These are phyloP conservation scores for Dictyostelium intermedium DNA, from an alignment of 78 protist species.

Conservation along the genomic window DNA sequence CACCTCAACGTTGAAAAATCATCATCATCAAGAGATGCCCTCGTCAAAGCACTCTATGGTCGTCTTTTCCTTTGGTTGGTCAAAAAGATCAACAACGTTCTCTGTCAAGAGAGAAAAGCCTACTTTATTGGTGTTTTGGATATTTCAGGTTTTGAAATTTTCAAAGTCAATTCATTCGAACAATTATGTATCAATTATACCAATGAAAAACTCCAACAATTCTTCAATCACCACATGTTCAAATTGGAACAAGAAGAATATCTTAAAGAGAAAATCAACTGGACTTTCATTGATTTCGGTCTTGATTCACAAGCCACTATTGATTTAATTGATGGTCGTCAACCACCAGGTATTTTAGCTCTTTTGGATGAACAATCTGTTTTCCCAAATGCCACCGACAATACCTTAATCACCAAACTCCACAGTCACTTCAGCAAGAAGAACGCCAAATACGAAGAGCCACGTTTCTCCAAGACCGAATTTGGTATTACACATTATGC, in stretches of 20 bases:
- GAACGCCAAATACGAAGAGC: conserved; percentile 82
- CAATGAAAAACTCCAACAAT: conserved; percentile 98
- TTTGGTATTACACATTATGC: conserved; percentile 88
- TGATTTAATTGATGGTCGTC: conserved; percentile 91
- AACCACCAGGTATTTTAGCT: conserved; percentile 80
- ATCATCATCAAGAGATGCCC: conserved; percentile 89
- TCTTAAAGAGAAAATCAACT: conserved; percentile 90
- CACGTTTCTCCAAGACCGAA: conserved; percentile 76
- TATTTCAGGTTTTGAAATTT: conserved; percentile 96
- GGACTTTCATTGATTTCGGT: conserved; percentile 92
- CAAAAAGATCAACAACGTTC: conserved; percentile 81
- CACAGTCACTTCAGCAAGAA: conserved; percentile 75
- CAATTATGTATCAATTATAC: conserved; percentile 97
- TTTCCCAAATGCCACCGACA: conserved; percentile 86
- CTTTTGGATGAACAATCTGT: conserved; percentile 84
- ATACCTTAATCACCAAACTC: conserved; percentile 62
- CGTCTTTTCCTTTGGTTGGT: conserved; percentile 96
- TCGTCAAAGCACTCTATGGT: conserved; percentile 95
- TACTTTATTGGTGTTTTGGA: conserved; percentile 94
- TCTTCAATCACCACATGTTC: conserved; percentile 98
- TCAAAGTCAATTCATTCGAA: conserved; percentile 94
- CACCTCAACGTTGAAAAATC: conserved; percentile 86
- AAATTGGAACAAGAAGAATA: conserved; percentile 95
- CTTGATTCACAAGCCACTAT: conserved; percentile 93
- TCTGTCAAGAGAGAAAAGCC: conserved; percentile 59